Evolutionary conservation across 148 eudicot genomes (phyloP).

Genomic region (Oxyria digyna): DNA sequence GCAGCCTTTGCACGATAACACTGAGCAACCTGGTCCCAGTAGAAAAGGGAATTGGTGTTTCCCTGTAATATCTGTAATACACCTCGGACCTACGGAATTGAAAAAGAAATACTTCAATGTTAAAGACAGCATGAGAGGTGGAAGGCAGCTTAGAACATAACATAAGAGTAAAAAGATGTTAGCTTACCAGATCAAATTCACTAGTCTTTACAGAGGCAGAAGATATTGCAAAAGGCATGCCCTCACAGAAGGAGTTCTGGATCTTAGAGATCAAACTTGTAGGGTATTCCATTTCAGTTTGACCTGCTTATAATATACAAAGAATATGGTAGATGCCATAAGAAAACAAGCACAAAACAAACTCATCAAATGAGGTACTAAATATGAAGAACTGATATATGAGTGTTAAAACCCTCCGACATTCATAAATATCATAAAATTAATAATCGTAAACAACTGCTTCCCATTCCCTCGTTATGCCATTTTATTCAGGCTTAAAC

Average conservation of each 20-base stretch:
- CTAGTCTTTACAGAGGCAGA: constrained; percentile 34
- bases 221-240: constrained; percentile 48
- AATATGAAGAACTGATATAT: not conserved
- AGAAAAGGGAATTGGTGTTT: constrained; percentile 49
- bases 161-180: not conserved
- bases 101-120: not conserved
- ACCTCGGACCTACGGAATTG: constrained; percentile 48
- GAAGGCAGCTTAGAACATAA: not conserved
- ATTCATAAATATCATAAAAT: not conserved
- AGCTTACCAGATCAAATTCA: constrained; percentile 68
- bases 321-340: not conserved
- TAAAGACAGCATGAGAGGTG: not conserved
- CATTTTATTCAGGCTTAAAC: not conserved
- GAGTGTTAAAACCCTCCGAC: not conserved
- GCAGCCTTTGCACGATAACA: constrained; percentile 45
- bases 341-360: not conserved
- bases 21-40: constrained; percentile 46
- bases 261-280: constrained; percentile 44
- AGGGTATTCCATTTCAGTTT: constrained; percentile 31
- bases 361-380: not conserved
- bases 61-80: constrained; percentile 74
- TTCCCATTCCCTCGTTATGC: not conserved
- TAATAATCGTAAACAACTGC: not conserved
- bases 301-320: not conserved
- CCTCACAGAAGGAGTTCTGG: constrained; percentile 24